These are phyloP conservation scores for Ophiostoma sp. DNA, from an alignment of 2,329 filamentous ascomycete genomes.

Conservation along the genomic window DNA sequence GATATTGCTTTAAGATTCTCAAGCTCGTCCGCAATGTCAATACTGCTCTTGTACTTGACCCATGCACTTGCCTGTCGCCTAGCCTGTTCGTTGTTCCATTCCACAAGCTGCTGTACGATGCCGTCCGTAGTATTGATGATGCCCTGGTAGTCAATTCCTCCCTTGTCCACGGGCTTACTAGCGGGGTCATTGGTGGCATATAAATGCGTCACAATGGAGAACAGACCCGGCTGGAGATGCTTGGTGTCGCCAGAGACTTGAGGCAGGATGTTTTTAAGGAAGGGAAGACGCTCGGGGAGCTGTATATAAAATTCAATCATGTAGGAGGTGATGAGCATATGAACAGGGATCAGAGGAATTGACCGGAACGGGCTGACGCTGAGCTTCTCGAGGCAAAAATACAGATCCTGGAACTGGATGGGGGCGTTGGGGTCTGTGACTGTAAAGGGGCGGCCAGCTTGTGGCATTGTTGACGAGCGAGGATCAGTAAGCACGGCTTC, in stretches of 20 bases:
- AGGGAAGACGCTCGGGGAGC: constrained; percentile 31
- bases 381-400: constrained; percentile 34
- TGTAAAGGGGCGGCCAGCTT: constrained; percentile 39
- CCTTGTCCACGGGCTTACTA: constrained; percentile 33
- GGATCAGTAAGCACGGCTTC: constrained; percentile 37
- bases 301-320: constrained; percentile 37
- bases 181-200: constrained; percentile 35
- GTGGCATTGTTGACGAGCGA: constrained; percentile 28
- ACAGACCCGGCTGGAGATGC: constrained; percentile 39
- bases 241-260: constrained; percentile 34
- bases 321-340: constrained; percentile 37
- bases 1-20: neutral
- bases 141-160: constrained; percentile 39
- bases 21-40: constrained; percentile 37
- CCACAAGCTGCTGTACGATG: constrained; percentile 38
- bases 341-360: constrained; percentile 33
- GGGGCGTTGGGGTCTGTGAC: constrained; percentile 42
- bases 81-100: constrained; percentile 40
- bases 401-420: constrained; percentile 38
- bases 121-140: constrained; percentile 39
- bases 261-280: constrained; percentile 33
- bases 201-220: constrained; percentile 40
- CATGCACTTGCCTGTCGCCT: constrained; percentile 26
- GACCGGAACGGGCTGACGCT: constrained; percentile 36
- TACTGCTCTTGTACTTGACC: constrained; percentile 37